Evolutionary conservation across 2,329 filamentous ascomycete species (phyloP).

Genomic region (Neocucurbitaria cava): DNA sequence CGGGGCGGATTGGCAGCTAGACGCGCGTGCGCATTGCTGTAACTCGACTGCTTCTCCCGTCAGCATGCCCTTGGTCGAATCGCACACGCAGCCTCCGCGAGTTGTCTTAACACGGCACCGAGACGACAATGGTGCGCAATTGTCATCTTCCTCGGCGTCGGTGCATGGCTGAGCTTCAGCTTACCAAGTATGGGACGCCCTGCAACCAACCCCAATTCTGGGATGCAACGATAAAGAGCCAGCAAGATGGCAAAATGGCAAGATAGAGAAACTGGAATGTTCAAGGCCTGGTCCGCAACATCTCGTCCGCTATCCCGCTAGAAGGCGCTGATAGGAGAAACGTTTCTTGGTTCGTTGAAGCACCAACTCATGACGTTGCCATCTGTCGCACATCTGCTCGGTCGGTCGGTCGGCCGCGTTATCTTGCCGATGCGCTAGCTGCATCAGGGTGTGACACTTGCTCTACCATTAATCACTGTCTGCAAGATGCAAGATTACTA

Average conservation of each 20-base stretch:
- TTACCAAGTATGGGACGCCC: conserved; percentile 30
- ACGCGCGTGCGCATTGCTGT: conserved; percentile 25
- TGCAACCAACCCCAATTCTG: conserved; percentile 5
- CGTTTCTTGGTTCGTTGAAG: conserved; percentile 9
- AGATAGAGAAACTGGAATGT: neutral
- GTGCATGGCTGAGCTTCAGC: conserved; percentile 16
- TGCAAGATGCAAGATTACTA: no score
- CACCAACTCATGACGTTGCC: conserved; percentile 22
- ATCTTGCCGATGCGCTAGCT: conserved; percentile 2
- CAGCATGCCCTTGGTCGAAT: conserved; percentile 9
- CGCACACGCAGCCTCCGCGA: neutral
- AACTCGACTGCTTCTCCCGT: conserved; percentile 11
- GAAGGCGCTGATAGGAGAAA: conserved; percentile 1
- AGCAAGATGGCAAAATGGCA: neutral
- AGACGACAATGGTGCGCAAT: conserved; percentile 1
- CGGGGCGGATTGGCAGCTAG: conserved; percentile 10
- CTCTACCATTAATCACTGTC: no score
- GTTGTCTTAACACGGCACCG: neutral
- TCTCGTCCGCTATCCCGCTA: conserved; percentile 19
- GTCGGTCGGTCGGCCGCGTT: neutral
- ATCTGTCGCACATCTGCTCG: conserved; percentile 11
- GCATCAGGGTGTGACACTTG: no score
- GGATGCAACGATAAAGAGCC: neutral
- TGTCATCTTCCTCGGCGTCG: conserved; percentile 17
- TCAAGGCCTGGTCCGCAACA: conserved; percentile 19